These are phyloP conservation scores for Lentinula sp. DNA, from an alignment of 768 basidiomycete genomes.

Conservation along the genomic window DNA sequence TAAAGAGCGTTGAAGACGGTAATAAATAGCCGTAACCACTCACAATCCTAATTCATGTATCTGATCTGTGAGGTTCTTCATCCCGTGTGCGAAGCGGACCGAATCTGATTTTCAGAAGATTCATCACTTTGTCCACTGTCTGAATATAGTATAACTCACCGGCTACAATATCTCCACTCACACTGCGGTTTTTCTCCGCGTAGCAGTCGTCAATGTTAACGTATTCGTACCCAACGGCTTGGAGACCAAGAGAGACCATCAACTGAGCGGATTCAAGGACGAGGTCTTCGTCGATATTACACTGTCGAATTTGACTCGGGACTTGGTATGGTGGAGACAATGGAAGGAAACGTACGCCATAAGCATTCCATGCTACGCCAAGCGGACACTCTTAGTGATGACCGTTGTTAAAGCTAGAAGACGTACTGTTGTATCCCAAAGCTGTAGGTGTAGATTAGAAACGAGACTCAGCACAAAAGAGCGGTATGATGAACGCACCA, in stretches of 20 bases:
- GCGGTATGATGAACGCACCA: not conserved
- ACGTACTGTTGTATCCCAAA: slow-evolving; percentile 42
- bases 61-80: slow-evolving; percentile 48
- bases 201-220: slow-evolving; percentile 67
- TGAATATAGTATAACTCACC: slow-evolving; percentile 24
- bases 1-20: not conserved
- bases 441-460: slow-evolving; percentile 12
- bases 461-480: not conserved
- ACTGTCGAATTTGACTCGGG: slow-evolving; percentile 18
- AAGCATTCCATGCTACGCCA: slow-evolving; percentile 40
- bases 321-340: too few relatives aligned
- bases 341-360: slow-evolving; percentile 23
- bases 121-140: not conserved
- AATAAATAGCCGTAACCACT: slow-evolving; percentile 13
- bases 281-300: slow-evolving; percentile 42
- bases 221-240: slow-evolving; percentile 49
- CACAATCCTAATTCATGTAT: slow-evolving; percentile 58
- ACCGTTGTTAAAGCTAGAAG: not conserved
- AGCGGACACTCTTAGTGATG: not conserved
- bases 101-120: slow-evolving; percentile 28
- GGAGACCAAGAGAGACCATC: slow-evolving; percentile 52
- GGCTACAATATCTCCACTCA: slow-evolving; percentile 45
- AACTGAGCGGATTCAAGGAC: slow-evolving; percentile 43
- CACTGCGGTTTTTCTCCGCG: slow-evolving; percentile 47
- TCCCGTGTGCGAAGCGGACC: slow-evolving; percentile 47